Percentiles rank a stretch among this genome's conserved stretches.
These are phyloP conservation scores for Tylopilus sp. DNA, from an alignment of 768 basidiomycete species.

Conservation along the genomic window DNA sequence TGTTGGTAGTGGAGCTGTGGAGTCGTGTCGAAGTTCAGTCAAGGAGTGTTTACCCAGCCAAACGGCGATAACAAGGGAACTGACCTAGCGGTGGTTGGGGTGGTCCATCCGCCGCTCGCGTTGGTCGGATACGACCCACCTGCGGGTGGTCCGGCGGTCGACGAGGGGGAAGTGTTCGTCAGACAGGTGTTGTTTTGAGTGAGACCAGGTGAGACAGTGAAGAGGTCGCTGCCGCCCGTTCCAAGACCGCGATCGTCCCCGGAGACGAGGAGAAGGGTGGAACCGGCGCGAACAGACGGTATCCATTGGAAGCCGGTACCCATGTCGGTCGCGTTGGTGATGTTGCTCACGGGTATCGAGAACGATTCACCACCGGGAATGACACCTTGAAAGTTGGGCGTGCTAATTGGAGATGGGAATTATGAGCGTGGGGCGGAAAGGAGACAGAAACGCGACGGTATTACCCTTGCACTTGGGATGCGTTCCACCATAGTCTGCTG, in stretches of 20 bases:
- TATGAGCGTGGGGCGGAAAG: neutral
- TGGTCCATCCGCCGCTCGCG: constrained; percentile 34
- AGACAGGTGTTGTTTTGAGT: constrained; percentile 54
- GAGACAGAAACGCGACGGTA: too few species aligned
- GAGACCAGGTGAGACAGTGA: constrained; percentile 52
- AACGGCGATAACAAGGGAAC: constrained; percentile 7
- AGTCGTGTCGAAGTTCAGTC: neutral
- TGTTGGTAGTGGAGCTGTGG: constrained; percentile 34
- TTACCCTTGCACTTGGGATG: constrained; percentile 52
- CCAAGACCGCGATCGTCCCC: constrained; percentile 68
- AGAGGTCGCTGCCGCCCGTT: constrained; percentile 59
- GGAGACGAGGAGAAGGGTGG: constrained; percentile 61
- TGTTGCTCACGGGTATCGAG: constrained; percentile 47
- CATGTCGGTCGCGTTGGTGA: constrained; percentile 41
- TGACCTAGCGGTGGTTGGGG: constrained; percentile 25
- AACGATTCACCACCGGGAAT: constrained; percentile 83
- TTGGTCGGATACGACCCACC: constrained; percentile 69
- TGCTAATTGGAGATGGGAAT: constrained; percentile 34
- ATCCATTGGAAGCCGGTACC: constrained; percentile 73
- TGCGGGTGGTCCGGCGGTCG: constrained; percentile 72
- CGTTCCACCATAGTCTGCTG: constrained; percentile 67
- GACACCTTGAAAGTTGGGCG: constrained; percentile 60
- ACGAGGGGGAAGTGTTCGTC: constrained; percentile 60
- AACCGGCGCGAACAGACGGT: constrained; percentile 59
- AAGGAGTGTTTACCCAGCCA: too few species aligned